Percentiles rank a stretch among this genome's conserved stretches.
Evolutionary conservation across 2,329 filamentous ascomycete genomes (phyloP).

Genomic region (Aspergillus texensis): DNA sequence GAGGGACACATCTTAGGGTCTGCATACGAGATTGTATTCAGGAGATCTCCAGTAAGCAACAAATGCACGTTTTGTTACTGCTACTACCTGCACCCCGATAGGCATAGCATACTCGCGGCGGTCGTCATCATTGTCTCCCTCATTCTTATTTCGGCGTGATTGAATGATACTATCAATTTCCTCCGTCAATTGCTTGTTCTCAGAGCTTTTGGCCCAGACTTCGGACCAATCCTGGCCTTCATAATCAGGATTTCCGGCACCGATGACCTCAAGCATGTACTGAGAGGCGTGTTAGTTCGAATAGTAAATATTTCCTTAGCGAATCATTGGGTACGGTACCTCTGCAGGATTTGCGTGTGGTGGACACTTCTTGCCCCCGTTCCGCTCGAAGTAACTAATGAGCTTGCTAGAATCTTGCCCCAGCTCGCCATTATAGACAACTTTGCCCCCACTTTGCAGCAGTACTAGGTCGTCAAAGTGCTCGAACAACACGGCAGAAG

Average conservation of each 20-base stretch:
- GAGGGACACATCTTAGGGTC: not conserved
- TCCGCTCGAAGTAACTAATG: conserved; percentile 68
- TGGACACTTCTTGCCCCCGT: conserved; percentile 64
- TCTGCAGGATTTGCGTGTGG: conserved; percentile 72
- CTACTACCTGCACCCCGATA: conserved; percentile 54
- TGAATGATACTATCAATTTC: conserved; percentile 59
- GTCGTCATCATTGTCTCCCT: conserved; percentile 48
- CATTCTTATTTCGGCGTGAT: conserved; percentile 45
- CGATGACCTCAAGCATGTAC: conserved; percentile 79
- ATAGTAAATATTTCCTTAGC: too few species aligned
- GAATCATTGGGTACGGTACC: conserved; percentile 20
- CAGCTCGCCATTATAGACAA: conserved; percentile 85
- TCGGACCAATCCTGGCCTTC: conserved; percentile 63
- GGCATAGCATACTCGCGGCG: conserved; percentile 67
- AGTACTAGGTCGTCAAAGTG: conserved; percentile 83
- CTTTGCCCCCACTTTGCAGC: conserved; percentile 74
- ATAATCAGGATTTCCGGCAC: conserved; percentile 64
- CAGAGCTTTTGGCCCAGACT: conserved; percentile 59
- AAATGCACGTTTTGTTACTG: conserved; percentile 62
- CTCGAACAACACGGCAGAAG: conserved; percentile 82
- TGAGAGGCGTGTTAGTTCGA: conserved; percentile 38
- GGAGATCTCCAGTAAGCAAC: conserved; percentile 67
- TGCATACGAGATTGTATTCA: conserved; percentile 54
- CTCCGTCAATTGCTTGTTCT: conserved; percentile 49
- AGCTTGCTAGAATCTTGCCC: conserved; percentile 72